Evolutionary conservation across 2,329 filamentous ascomycete genomes (phyloP).

Genomic region (Botrytis squamosa): DNA sequence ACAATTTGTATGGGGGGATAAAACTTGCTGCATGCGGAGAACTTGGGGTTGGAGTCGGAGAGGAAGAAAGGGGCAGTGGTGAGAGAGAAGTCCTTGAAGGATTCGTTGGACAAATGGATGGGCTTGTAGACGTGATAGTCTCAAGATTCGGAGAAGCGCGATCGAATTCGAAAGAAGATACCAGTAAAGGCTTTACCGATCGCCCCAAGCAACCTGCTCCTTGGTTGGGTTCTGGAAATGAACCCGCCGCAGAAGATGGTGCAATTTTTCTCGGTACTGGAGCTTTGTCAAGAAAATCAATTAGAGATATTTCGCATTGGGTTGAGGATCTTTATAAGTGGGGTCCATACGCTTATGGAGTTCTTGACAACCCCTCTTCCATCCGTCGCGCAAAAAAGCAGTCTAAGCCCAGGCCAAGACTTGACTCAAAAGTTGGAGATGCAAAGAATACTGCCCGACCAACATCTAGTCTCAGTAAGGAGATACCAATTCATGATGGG

Average conservation of each 20-base stretch:
- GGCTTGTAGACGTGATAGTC: slow-evolving; percentile 83
- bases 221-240: slow-evolving; percentile 74
- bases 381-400: slow-evolving; percentile 49
- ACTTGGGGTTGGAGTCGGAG: slow-evolving; percentile 88
- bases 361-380: slow-evolving; percentile 74
- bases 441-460: not conserved
- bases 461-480: slow-evolving; percentile 12
- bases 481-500: slow-evolving; percentile 13
- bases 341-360: slow-evolving; percentile 81
- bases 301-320: slow-evolving; percentile 77
- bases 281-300: slow-evolving; percentile 65
- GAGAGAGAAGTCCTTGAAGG: slow-evolving; percentile 92
- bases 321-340: slow-evolving; percentile 84
- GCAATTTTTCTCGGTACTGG: slow-evolving; percentile 83
- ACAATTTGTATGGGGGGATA: slow-evolving; percentile 75
- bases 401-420: slow-evolving; percentile 26
- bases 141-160: slow-evolving; percentile 68
- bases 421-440: not conserved
- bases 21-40: slow-evolving; percentile 89
- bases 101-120: slow-evolving; percentile 75
- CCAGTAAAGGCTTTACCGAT: slow-evolving; percentile 26
- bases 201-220: slow-evolving; percentile 37
- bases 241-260: slow-evolving; percentile 72
- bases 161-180: slow-evolving; percentile 35
- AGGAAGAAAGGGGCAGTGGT: slow-evolving; percentile 91